Conservation (phyloP, 306 rosid genomes). For the barrel medic (Medicago truncatula) region DNA sequence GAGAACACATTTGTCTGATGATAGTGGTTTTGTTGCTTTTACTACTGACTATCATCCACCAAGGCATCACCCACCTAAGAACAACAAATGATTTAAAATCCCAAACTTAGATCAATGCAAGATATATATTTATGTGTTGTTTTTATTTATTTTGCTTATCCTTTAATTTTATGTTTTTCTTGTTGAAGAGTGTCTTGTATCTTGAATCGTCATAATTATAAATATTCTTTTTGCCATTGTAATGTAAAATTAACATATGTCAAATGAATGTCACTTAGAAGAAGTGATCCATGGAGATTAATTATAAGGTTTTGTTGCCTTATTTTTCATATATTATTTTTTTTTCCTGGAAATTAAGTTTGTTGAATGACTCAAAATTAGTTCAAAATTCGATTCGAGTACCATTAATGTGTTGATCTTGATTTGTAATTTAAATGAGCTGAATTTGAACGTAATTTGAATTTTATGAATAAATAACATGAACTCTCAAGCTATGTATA, state of each 20-base stretch:
- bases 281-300: neutral
- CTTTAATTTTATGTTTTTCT: neutral
- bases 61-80: slow-evolving; percentile 66
- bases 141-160: slow-evolving; percentile 17
- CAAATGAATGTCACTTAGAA: neutral
- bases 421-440: too few species aligned
- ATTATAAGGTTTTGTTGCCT: neutral
- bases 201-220: neutral
- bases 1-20: slow-evolving; percentile 37
- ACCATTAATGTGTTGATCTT: too few species aligned
- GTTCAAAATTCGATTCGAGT: too few species aligned
- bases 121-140: slow-evolving; percentile 8
- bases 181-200: neutral
- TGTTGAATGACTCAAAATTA: too few species aligned
- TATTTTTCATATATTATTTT: neutral
- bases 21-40: slow-evolving; percentile 54
- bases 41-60: slow-evolving; percentile 60
- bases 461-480: too few species aligned
- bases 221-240: slow-evolving; percentile 7
- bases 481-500: too few species aligned
- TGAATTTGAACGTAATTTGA: too few species aligned
- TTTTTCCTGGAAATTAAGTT: too few species aligned
- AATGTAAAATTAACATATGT: slow-evolving; percentile 27
- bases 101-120: slow-evolving; percentile 16
- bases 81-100: slow-evolving; percentile 41